phyloP scores from a whole-genome alignment of 208 protist species.

The Vickermania spadyakhi region DNA sequence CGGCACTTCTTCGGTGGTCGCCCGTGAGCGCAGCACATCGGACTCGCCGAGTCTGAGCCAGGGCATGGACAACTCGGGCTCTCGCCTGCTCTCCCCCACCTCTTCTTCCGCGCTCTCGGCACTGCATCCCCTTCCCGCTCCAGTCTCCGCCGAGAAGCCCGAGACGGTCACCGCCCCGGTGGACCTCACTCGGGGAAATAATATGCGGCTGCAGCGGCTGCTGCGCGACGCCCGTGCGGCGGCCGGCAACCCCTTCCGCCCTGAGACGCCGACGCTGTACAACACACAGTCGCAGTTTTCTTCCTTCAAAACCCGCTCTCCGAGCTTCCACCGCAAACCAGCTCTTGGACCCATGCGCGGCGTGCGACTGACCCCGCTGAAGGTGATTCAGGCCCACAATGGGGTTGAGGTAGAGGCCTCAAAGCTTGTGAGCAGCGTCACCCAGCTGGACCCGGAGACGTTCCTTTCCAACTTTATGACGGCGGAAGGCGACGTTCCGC shows the following conservation, averaged over 20 bases:
- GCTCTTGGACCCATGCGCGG: neutral
- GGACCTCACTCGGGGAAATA: slow-evolving; percentile 8
- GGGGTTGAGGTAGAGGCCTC: neutral
- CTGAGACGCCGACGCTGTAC: slow-evolving; percentile 35
- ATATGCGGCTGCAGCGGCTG: slow-evolving; percentile 34
- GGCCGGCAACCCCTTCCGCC: slow-evolving; percentile 31
- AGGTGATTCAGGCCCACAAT: neutral
- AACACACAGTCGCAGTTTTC: neutral
- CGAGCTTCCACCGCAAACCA: neutral
- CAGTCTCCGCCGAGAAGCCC: neutral
- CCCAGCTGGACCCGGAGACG: slow-evolving; percentile 7
- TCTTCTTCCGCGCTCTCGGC: too few relatives aligned
- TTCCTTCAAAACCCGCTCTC: too few relatives aligned
- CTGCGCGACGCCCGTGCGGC: slow-evolving; percentile 51
- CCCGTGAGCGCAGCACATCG: too few relatives aligned
- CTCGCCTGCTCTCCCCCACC: slow-evolving; percentile 2
- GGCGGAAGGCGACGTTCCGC: slow-evolving; percentile 1
- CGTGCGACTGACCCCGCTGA: slow-evolving; percentile 8
- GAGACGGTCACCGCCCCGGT: neutral
- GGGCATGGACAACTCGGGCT: slow-evolving; percentile 2
- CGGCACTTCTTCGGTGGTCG: too few relatives aligned
- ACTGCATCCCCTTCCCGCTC: neutral
- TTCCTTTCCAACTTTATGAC: slow-evolving; percentile 18
- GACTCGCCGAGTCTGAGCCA: neutral
- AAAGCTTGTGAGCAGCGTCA: slow-evolving; percentile 3